phyloP scores from a whole-genome alignment of 2,329 filamentous ascomycete species.

The Aspergillus sp. region DNA sequence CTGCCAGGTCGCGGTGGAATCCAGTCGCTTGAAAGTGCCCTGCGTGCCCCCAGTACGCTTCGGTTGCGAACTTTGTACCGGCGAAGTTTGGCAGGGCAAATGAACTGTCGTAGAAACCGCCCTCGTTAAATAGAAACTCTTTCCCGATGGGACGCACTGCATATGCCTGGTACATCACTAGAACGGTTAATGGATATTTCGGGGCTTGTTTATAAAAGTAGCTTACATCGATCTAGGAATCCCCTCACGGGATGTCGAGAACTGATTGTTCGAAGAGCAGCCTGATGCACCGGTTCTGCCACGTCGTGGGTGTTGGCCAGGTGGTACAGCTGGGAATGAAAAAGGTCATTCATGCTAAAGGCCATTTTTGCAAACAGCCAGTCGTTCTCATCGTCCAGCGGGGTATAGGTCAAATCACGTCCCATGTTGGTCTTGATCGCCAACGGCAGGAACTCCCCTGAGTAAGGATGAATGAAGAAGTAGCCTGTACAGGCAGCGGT shows the following conservation, averaged over 20 bases:
- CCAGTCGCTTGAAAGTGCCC: neutral
- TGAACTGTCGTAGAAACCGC: neutral
- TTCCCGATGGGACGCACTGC: neutral
- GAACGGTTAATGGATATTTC: neutral
- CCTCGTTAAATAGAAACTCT: slow-evolving; percentile 1
- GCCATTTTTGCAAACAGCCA: slow-evolving; percentile 2
- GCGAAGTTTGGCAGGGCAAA: slow-evolving; percentile 1
- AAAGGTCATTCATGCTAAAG: slow-evolving; percentile 1
- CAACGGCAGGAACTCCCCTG: neutral
- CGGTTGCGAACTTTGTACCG: neutral
- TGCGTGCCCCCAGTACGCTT: neutral
- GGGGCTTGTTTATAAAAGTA: neutral
- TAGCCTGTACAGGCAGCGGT: neutral
- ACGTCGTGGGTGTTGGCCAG: slow-evolving; percentile 1
- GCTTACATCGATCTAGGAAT: neutral
- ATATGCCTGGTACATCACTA: slow-evolving; percentile 3
- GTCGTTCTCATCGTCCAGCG: neutral
- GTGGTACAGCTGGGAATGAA: slow-evolving; percentile 1
- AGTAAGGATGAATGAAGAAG: neutral
- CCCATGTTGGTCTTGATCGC: slow-evolving; percentile 1
- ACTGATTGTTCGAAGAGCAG: neutral
- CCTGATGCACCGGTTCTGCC: neutral
- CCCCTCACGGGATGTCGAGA: neutral
- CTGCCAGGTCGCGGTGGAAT: neutral
- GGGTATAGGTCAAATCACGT: neutral